These are phyloP conservation scores for Mucor irregularis DNA, from an alignment of 371 early-diverging fungal species.

Conservation along the genomic window DNA sequence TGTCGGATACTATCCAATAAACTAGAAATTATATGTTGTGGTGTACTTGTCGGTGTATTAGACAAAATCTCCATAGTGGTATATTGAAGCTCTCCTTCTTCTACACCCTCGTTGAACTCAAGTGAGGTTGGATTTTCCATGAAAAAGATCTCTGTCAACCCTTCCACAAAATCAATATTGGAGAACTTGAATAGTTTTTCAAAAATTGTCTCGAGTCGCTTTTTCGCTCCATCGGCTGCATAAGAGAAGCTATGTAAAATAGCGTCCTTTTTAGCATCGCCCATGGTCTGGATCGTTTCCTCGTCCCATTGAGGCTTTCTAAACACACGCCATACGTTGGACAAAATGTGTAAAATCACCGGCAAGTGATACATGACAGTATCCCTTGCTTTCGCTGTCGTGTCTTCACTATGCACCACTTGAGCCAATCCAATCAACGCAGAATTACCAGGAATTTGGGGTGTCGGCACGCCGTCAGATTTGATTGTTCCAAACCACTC, in stretches of 20 bases:
- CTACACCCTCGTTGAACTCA: constrained; percentile 33
- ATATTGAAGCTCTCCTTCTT: constrained; percentile 27
- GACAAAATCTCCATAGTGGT: constrained; percentile 53
- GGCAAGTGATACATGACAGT: constrained; percentile 54
- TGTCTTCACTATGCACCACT: constrained; percentile 26
- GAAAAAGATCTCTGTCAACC: constrained; percentile 62
- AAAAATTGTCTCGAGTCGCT: constrained; percentile 54
- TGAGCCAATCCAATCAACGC: constrained; percentile 34
- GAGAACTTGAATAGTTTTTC: constrained; percentile 59
- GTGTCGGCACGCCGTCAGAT: constrained; percentile 17
- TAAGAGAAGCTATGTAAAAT: constrained; percentile 47
- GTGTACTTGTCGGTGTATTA: constrained; percentile 52
- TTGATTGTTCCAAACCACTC: constrained; percentile 26
- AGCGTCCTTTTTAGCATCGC: constrained; percentile 41
- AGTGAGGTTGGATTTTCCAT: constrained; percentile 57
- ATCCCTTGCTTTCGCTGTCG: constrained; percentile 43
- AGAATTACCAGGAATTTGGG: constrained; percentile 22
- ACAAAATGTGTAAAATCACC: constrained; percentile 50
- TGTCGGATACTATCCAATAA: constrained; percentile 59
- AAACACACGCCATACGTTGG: constrained; percentile 58
- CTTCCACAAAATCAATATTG: constrained; percentile 63
- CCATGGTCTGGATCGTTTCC: constrained; percentile 19
- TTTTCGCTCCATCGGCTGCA: constrained; percentile 51
- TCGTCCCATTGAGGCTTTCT: constrained; percentile 35
- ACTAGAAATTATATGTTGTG: constrained; percentile 55